These are phyloP conservation scores for Fusarium zealandicum DNA, from an alignment of 2,329 filamentous ascomycete genomes.

Conservation along the genomic window DNA sequence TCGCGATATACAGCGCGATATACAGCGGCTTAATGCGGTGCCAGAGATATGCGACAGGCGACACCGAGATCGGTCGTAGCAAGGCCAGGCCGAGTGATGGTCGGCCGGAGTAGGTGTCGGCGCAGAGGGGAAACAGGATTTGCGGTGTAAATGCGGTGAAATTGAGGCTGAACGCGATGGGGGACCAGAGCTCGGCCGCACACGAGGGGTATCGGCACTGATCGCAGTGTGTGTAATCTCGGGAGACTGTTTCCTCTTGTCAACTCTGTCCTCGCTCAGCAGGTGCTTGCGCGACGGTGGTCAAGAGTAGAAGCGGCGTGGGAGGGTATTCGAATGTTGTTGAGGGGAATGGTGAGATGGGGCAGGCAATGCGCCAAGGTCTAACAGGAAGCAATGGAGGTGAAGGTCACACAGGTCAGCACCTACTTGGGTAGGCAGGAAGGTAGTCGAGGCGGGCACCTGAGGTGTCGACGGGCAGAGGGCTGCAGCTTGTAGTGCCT, in stretches of 20 bases:
- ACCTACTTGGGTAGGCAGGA: neutral
- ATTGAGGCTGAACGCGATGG: slow-evolving; percentile 20
- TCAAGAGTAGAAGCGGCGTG: slow-evolving; percentile 17
- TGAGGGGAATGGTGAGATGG: slow-evolving; percentile 27
- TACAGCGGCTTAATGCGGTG: slow-evolving; percentile 5
- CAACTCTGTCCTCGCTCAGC: slow-evolving; percentile 7
- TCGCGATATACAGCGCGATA: slow-evolving; percentile 9
- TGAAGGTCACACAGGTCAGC: neutral
- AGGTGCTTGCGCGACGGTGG: slow-evolving; percentile 29
- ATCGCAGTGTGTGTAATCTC: slow-evolving; percentile 15
- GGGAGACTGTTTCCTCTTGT: slow-evolving; percentile 21
- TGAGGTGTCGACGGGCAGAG: slow-evolving; percentile 11
- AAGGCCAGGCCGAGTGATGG: slow-evolving; percentile 8
- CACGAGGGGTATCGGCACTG: slow-evolving; percentile 11
- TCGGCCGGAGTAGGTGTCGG: slow-evolving; percentile 20
- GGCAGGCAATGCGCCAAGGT: slow-evolving; percentile 10
- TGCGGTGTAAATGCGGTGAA: slow-evolving; percentile 31
- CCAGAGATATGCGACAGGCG: neutral
- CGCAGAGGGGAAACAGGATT: slow-evolving; percentile 17
- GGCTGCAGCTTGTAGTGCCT: neutral
- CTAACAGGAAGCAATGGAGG: neutral
- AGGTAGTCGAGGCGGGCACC: slow-evolving; percentile 19
- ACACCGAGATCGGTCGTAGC: neutral
- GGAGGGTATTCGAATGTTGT: slow-evolving; percentile 20
- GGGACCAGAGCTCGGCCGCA: slow-evolving; percentile 15